Evolutionary conservation across 1,284 basidiomycete species (phyloP), one percentile per base, ranked within the genome.

Genomic region (Cutaneotrichosporon dermatis): DNA sequence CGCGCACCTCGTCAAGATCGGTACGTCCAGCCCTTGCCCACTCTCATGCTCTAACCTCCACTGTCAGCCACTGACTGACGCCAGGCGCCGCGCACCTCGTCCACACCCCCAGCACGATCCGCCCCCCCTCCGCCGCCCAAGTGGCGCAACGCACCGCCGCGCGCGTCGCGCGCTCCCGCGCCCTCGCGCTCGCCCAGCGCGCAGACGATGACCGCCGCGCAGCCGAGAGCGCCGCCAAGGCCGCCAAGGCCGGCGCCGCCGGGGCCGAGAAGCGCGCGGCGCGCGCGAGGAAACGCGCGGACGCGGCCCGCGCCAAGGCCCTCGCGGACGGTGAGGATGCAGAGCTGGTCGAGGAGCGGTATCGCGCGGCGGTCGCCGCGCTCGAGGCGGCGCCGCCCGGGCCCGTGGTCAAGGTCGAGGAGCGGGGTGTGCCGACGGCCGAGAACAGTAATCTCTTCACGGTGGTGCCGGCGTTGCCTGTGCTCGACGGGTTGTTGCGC

Each of bases 1-100:
- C 2, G 89, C 90, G 3, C 82, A 92, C 34, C 84, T 99, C 3
- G 83, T 98, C 4, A 83, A 88, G n/a, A n/a, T n/a, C n/a, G n/a
- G n/a, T n/a, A n/a, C n/a, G n/a, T n/a, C n/a, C n/a, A n/a, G n/a
- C n/a, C n/a, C n/a, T n/a, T n/a, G n/a, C n/a, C n/a, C n/a, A n/a
- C n/a, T n/a, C n/a, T n/a, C n/a, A n/a, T n/a, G n/a, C n/a, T n/a
- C n/a, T n/a, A n/a, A n/a, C n/a, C n/a, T n/a, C n/a, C n/a, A n/a
- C n/a, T n/a, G n/a, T n/a, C n/a, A n/a, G n/a, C n/a, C n/a, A n/a
- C n/a, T n/a, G n/a, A n/a, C n/a, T n/a, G n/a, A n/a, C n/a, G n/a
- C n/a, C n/a, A n/a, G n/a, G 84, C 34, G 78, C 87, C 4, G 92
- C 89, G 2, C 82, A 88, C 36, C 80, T 98, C 10, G 80, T 96